Conservation (phyloP, 208 protist genomes). For the Endotrypanum monterogeii region DNA sequence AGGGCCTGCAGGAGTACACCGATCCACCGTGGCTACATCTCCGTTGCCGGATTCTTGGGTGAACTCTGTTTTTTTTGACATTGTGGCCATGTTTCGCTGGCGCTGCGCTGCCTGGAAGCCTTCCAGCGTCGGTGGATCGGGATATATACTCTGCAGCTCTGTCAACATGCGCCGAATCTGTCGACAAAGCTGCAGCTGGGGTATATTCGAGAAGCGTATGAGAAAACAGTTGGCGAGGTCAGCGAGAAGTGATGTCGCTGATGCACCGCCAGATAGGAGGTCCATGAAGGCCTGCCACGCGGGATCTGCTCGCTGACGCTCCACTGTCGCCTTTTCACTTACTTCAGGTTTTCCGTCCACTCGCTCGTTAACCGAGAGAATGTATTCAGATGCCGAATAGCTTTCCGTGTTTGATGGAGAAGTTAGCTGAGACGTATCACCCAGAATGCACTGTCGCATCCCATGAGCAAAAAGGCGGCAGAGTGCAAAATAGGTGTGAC, state of each 20-base stretch:
- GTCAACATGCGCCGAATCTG: constrained; percentile 47
- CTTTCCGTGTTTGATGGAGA: background rate
- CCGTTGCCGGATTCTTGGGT: background rate
- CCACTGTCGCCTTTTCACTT: background rate
- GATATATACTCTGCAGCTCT: constrained; percentile 32
- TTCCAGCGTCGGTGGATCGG: constrained; percentile 23
- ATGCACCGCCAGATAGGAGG: background rate
- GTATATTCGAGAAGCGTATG: constrained; percentile 49
- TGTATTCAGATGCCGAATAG: background rate
- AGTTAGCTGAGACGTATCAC: background rate
- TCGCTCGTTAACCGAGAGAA: background rate
- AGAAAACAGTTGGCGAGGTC: constrained; percentile 26
- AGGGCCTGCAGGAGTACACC: background rate
- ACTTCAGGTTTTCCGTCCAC: background rate
- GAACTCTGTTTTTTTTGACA: constrained; percentile 13
- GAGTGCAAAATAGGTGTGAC: constrained; percentile 52
- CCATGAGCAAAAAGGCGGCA: constrained; percentile 47
- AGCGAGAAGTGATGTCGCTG: background rate
- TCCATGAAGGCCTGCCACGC: constrained; percentile 1
- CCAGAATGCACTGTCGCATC: constrained; percentile 32
- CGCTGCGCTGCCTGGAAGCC: constrained; percentile 42
- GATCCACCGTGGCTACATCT: background rate
- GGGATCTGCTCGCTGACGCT: background rate
- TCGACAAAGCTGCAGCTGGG: constrained; percentile 55
- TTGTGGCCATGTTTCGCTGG: constrained; percentile 29